phyloP scores from a whole-genome alignment of 2,329 filamentous ascomycete species.

The Colletotrichum tropicale region DNA sequence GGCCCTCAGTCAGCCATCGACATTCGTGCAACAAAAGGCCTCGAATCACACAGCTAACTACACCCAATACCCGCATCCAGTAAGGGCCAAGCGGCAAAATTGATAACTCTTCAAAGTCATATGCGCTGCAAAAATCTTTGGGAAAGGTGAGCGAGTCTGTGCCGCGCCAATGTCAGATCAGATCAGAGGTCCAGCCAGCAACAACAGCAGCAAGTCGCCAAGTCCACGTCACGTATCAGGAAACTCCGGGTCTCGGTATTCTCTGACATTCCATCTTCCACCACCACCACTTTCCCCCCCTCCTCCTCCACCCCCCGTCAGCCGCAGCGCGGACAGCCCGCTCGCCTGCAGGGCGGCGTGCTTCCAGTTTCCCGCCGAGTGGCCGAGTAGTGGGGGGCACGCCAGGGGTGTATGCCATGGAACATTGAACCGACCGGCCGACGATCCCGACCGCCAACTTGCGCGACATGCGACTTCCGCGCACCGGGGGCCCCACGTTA shows the following conservation, averaged over 20 bases:
- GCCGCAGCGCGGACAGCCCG: neutral
- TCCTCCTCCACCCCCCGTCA: neutral
- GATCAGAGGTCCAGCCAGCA: neutral
- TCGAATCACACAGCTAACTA: neutral
- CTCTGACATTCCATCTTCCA: constrained; percentile 8
- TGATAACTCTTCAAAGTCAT: neutral
- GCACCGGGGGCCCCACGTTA: neutral
- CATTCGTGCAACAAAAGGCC: neutral
- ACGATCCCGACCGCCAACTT: neutral
- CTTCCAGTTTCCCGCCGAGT: neutral
- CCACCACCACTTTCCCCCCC: neutral
- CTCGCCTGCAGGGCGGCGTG: neutral
- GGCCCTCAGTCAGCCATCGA: neutral
- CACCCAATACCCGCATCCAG: neutral
- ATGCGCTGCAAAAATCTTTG: neutral
- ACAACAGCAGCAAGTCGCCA: neutral
- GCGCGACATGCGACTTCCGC: neutral
- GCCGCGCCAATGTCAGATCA: constrained; percentile 14
- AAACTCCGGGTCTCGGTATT: constrained; percentile 12
- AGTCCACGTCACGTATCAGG: constrained; percentile 6
- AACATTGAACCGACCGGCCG: constrained; percentile 17
- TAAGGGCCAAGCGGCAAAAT: neutral
- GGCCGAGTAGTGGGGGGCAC: neutral
- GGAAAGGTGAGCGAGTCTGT: neutral
- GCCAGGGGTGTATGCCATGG: neutral